Percentiles rank a stretch among this genome's conserved stretches.
phyloP scores from a whole-genome alignment of 495 filamentous ascomycete genomes.

The Tetracladium marchalianum region DNA sequence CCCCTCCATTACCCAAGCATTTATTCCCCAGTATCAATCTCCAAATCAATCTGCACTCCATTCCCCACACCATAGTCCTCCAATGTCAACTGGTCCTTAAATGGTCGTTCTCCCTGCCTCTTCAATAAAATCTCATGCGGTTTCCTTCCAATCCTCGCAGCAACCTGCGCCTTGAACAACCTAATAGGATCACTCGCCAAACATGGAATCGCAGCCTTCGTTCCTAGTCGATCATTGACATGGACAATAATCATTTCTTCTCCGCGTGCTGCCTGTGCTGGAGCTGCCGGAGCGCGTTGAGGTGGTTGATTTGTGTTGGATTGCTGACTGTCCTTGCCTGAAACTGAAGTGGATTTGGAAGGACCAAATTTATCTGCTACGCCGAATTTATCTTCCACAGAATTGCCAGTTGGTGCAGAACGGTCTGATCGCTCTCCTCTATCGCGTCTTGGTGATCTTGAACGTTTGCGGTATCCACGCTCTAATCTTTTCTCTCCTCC shows the following conservation, averaged over 20 bases:
- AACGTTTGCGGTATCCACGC: conserved; percentile 44
- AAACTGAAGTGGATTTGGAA: background rate
- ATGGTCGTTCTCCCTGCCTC: conserved; percentile 81
- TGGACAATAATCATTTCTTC: conserved; percentile 88
- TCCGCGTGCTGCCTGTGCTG: conserved; percentile 24
- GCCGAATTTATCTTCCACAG: conserved; percentile 19
- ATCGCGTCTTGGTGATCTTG: conserved; percentile 14
- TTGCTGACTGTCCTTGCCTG: background rate
- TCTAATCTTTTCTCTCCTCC: conserved; percentile 34
- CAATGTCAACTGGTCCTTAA: conserved; percentile 78
- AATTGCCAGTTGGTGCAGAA: background rate
- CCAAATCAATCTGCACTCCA: conserved; percentile 83
- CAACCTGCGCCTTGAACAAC: conserved; percentile 84
- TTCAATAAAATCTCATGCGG: conserved; percentile 87
- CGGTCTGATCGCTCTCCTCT: conserved; percentile 17
- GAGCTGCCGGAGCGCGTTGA: conserved; percentile 18
- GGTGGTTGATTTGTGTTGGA: conserved; percentile 8
- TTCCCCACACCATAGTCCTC: conserved; percentile 86
- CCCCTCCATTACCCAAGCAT: background rate
- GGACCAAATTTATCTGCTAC: conserved; percentile 19
- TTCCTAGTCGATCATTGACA: conserved; percentile 86
- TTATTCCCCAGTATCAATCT: conserved; percentile 72
- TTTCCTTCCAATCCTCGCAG: conserved; percentile 73
- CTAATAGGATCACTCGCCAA: conserved; percentile 70
- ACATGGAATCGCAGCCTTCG: conserved; percentile 83